Evolutionary conservation across 1,284 basidiomycete species (phyloP).

Genomic region (Boletus semigastroideus): DNA sequence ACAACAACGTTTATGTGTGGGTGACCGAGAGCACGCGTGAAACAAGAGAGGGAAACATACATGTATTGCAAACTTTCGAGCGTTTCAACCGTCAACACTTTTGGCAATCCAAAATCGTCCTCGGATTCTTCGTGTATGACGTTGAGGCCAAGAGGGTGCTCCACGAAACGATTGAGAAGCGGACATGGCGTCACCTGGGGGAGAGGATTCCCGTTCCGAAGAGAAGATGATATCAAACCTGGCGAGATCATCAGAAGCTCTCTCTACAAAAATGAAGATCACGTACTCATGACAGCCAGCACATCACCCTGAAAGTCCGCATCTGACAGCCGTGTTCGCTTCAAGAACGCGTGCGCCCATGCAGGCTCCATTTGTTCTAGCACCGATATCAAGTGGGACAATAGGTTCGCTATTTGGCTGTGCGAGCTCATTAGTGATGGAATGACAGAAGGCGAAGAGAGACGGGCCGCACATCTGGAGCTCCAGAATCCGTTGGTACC

Average conservation of each 20-base stretch:
- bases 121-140: slow-evolving; percentile 64
- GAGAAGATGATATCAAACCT: slow-evolving; percentile 69
- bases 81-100: slow-evolving; percentile 61
- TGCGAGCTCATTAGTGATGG: background rate
- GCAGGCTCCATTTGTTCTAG: slow-evolving; percentile 64
- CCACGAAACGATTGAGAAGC: slow-evolving; percentile 72
- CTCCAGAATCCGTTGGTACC: slow-evolving; percentile 66
- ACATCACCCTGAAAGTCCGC: slow-evolving; percentile 83
- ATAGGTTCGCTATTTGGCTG: slow-evolving; percentile 55
- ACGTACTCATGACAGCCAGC: slow-evolving; percentile 73
- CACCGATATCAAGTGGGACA: slow-evolving; percentile 66
- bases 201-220: slow-evolving; percentile 74
- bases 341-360: slow-evolving; percentile 79
- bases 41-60: slow-evolving; percentile 37
- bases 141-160: slow-evolving; percentile 59
- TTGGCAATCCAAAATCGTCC: slow-evolving; percentile 67
- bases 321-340: slow-evolving; percentile 74
- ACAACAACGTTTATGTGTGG: slow-evolving; percentile 39
- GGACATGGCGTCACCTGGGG: slow-evolving; percentile 89
- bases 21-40: too few species aligned
- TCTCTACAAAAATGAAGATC: background rate
- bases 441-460: background rate
- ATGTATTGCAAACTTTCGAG: slow-evolving; percentile 70
- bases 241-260: background rate
- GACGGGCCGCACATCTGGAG: slow-evolving; percentile 53